Base-by-base conservation (phyloP, 2,329 filamentous ascomycete genomes). In the Fusarium sp. region DNA sequence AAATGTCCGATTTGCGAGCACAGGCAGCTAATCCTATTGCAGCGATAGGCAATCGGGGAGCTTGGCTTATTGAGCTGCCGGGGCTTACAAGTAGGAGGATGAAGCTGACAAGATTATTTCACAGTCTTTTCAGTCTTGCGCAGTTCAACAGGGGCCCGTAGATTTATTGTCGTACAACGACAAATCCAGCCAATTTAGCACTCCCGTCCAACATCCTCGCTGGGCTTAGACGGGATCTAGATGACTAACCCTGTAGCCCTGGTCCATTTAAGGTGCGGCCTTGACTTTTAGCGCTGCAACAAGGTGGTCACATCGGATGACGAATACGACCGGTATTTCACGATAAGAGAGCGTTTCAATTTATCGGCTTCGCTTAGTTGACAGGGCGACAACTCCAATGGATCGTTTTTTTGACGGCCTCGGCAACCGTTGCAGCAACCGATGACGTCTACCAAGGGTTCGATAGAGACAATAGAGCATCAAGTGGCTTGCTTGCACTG, bases 1-100 rank as follows among this genome's bases (percentile, higher is more conserved):
- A 66, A 66, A 64, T 60, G 61, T 65, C 62, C 62, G 62, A 65
- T 65, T 65, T 65, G 62, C 61, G 58, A 63, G 29, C 29, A 12
- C 39, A n/a, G n/a, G 34, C 32, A 38, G 39, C 62, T 59, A 66
- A 51, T 10, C 62, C 48, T 54, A 13, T 51, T 65, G 47, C 11
- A 42, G 57, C 31, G 25, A 50, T n/a, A 38, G 35, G 55, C 42
- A 57, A 40, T 42, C 35, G 42, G 44, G 44, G 39, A 41, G 57
- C 31, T 43, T 42, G 28, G 47, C 19, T 32, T 41, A 58, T 39
- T 29, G 28, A 48, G 26, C 25, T 56, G 60, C 56, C 15, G 46
- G 53, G 47, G 55, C 36, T 44, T 34, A 58, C 41, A 58, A 38
- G 42, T 29, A 11, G 43, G 43, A 50, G 31, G 40, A 57, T 28